phyloP scores from a whole-genome alignment of 345 rosid species.

The Zanthoxylum bungeanum region DNA sequence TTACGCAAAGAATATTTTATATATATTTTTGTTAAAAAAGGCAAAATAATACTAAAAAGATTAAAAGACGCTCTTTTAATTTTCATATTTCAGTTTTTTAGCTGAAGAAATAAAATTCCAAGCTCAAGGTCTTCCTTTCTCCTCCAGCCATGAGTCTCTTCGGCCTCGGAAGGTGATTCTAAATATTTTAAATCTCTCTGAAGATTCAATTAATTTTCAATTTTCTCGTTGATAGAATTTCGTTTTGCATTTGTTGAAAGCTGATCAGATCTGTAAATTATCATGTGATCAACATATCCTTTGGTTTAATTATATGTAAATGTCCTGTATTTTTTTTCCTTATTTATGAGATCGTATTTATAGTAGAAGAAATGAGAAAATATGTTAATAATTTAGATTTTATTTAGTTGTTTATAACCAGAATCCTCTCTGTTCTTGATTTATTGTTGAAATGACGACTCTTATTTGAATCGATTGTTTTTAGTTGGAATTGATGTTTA shows the following conservation, averaged over 20 bases:
- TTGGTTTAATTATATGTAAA: too few species aligned
- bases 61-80: background rate
- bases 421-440: background rate
- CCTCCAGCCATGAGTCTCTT: conserved; percentile 60
- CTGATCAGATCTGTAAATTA: background rate
- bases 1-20: background rate
- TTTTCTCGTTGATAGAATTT: background rate
- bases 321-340: too few species aligned
- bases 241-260: background rate
- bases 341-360: background rate
- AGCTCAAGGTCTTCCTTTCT: conserved; percentile 14
- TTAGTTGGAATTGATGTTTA: background rate
- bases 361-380: too few species aligned
- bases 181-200: background rate
- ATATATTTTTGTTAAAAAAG: too few species aligned
- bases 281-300: background rate
- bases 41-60: background rate
- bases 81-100: conserved; percentile 1
- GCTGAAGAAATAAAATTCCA: background rate
- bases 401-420: background rate
- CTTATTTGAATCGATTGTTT: background rate
- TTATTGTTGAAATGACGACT: background rate
- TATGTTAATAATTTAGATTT: background rate
- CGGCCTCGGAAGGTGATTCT: conserved; percentile 63
- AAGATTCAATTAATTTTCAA: background rate